Base-by-base conservation (phyloP, 345 rosid species). In the Litchi chinensis region DNA sequence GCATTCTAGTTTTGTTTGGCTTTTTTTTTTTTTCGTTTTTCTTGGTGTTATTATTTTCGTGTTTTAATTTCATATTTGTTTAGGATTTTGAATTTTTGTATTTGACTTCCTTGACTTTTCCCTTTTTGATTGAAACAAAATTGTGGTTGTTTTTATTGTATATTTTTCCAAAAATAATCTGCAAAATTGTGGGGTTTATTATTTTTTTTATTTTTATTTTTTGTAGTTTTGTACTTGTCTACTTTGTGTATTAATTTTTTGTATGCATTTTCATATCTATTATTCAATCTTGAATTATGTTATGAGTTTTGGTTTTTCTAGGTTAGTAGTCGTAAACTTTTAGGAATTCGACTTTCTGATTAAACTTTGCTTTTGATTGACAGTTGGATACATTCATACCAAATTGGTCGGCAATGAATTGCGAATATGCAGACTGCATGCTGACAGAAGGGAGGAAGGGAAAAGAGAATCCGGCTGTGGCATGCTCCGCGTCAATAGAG, bases 331-430 rank as follows among this genome's bases (percentile, higher is more conserved):
- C 3, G 3, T 32, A 2, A 28, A 28, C 32, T 32, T 32, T 2
- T 32, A 32, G 26, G 19, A 4, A 2, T 8, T 39, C 2, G 62
- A 32, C 24, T 43, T 5, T 43, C 63, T 71, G 44, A 32, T 18
- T 32, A 18, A 37, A 8, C n/a, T 40, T 32, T 18, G 62, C 2
- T 18, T 56, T 56, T 19, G 18, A 6, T 8, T 18, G 62, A 56
- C 9, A 56, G 62, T 56, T 56, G 19, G 92, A 89, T 69, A 82
- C 88, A 50, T 89, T 89, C 48, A 87, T 89, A 21, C 88, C 88
- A 1, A 86, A 87, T 63, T 63, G 88, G 21, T 81, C 89, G 4
- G 89, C 89, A 3, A 82, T 89, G 85, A 84, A 89, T 79, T 70
- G 84, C 40, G 88, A 84, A 26, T 87, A 77, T 41, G 89, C 89